Conservation (phyloP, 495 filamentous ascomycete genomes). For the Trypethelium eluteriae region DNA sequence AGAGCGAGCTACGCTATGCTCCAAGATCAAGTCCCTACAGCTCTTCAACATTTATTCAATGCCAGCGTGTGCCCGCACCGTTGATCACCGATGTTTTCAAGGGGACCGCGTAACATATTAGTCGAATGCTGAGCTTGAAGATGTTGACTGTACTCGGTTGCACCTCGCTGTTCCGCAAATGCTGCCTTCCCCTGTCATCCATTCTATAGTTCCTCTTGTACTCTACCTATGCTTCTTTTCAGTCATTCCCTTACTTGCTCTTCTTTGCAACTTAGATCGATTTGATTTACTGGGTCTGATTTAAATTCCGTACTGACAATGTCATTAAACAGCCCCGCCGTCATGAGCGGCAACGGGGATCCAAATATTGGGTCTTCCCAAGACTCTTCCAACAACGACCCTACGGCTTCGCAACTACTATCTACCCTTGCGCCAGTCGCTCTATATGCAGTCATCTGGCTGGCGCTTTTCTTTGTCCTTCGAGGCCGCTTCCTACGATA, state of each 20-base stretch:
- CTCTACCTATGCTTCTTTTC: no score
- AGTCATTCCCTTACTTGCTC: background rate
- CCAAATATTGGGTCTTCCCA: slow-evolving; percentile 20
- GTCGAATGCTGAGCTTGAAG: background rate
- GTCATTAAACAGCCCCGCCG: background rate
- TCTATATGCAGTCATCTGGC: slow-evolving; percentile 55
- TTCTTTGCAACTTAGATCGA: background rate
- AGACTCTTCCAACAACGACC: slow-evolving; percentile 28
- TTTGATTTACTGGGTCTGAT: no score
- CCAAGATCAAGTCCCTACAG: background rate
- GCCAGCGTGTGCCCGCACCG: background rate
- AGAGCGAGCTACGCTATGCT: background rate
- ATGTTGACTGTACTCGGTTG: background rate
- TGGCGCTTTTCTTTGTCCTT: slow-evolving; percentile 67
- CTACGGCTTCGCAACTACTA: slow-evolving; percentile 52
- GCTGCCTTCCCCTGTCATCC: background rate
- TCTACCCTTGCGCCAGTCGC: slow-evolving; percentile 64
- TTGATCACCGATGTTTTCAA: background rate
- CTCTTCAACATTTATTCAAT: background rate
- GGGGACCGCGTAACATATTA: background rate
- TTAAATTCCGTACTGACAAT: background rate
- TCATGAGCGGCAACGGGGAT: slow-evolving; percentile 15
- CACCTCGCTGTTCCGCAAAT: background rate
- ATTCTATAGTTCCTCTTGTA: no score
- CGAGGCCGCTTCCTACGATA: slow-evolving; percentile 62